Percentiles rank a stretch among this genome's conserved stretches.
Conservation (phyloP, 1,284 basidiomycete species). For the Ceratobasidium sp. region DNA sequence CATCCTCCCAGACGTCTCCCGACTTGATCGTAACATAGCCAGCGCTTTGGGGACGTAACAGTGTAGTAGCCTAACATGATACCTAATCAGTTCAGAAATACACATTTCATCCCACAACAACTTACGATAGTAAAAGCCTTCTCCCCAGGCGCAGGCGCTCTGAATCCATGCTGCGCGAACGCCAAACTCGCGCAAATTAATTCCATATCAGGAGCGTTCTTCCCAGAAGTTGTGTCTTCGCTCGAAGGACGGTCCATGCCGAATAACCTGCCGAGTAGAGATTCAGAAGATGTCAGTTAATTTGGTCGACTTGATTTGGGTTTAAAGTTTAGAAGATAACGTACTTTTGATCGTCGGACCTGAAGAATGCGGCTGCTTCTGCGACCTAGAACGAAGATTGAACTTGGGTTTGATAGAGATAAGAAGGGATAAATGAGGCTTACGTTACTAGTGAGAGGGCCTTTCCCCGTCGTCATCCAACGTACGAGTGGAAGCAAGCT, state of each 20-base stretch:
- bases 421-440: neutral
- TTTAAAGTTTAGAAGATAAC: conserved; percentile 12
- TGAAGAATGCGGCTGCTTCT: conserved; percentile 47
- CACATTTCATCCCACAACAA: conserved; percentile 18
- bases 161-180: conserved; percentile 53
- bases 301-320: neutral
- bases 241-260: conserved; percentile 8
- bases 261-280: conserved; percentile 45
- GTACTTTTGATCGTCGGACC: conserved; percentile 57
- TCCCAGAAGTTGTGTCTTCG: conserved; percentile 52
- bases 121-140: conserved; percentile 45
- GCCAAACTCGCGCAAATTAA: conserved; percentile 56
- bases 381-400: conserved; percentile 23
- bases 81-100: conserved; percentile 29
- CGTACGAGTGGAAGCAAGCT: conserved; percentile 54
- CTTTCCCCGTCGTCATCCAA: conserved; percentile 58
- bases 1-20: conserved; percentile 59
- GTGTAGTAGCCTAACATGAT: conserved; percentile 42
- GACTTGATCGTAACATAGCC: conserved; percentile 60
- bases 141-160: conserved; percentile 48
- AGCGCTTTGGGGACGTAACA: conserved; percentile 53
- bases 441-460: conserved; percentile 55
- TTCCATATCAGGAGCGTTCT: conserved; percentile 61
- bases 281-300: neutral
- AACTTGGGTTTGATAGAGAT: neutral